phyloP scores from a whole-genome alignment of 164 flowering plant genomes.

The Vitis rupestris region DNA sequence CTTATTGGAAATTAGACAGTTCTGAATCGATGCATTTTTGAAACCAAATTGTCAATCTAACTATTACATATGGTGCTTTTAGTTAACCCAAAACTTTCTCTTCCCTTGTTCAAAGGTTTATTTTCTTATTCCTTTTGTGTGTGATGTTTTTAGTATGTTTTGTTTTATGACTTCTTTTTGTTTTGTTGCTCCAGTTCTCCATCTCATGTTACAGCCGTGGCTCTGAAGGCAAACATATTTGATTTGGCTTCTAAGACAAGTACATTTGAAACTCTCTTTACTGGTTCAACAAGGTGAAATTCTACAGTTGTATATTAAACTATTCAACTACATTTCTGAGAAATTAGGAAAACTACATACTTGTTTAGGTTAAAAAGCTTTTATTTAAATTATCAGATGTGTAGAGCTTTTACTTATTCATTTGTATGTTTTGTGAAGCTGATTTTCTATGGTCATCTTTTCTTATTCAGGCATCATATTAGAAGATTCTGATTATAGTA shows the following conservation, averaged over 20 bases:
- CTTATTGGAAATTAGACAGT: no score
- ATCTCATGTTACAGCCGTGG: conserved; percentile 49
- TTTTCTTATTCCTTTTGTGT: neutral
- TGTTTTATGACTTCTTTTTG: neutral
- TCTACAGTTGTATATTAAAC: neutral
- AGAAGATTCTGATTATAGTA: neutral
- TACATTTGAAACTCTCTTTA: conserved; percentile 29
- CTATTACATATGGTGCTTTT: no score
- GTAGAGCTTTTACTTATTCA: neutral
- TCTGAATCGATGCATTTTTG: no score
- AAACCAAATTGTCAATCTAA: no score
- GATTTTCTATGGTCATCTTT: neutral
- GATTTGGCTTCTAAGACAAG: conserved; percentile 40
- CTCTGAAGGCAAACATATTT: conserved; percentile 57
- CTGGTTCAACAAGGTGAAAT: conserved; percentile 56
- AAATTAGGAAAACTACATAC: neutral
- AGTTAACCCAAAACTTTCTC: no score
- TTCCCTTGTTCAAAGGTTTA: neutral
- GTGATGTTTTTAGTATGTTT: neutral
- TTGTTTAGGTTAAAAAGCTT: no score
- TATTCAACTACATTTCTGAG: neutral
- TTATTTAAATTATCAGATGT: no score
- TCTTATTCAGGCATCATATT: neutral
- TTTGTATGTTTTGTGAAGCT: neutral
- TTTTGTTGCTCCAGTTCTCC: conserved; percentile 60